Evolutionary conservation across 371 early-diverging fungal species (phyloP), one percentile per base, ranked within the genome.

Genomic region (Gilbertella persicaria): DNA sequence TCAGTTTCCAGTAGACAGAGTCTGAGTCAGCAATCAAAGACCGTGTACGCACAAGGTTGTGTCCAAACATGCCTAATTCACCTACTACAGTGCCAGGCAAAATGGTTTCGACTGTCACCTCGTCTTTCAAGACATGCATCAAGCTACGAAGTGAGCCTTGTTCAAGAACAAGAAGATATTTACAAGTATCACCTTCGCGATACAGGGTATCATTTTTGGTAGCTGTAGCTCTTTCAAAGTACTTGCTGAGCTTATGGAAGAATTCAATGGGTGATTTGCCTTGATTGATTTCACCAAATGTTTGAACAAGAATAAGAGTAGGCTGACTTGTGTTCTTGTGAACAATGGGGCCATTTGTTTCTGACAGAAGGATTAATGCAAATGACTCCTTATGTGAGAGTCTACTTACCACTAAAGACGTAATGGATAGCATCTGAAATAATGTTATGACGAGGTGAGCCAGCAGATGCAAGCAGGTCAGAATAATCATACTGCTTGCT

Each of bases 51-150:
- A 54, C 36, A 26, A 73, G 70, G 17, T 77, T 71, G 4, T 55
- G 50, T 13, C 85, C 83, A 28, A 89, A 83, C 26, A 92, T 73
- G 0, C 87, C 77, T 38, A 90, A 62, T 62, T 90, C 93, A 4
- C 93, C 93, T n/a, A 89, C 77, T 3, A 89, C 75, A 1, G 91
- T 87, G 13, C 91, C 90, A 0, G 91, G 87, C 19, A 93, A 62
- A 12, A 90, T 85, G 8, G 85, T 84, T 60, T 91, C 93, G 0
- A 80, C 69, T 10, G 66, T 67, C 5, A 64, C 65, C 12, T 74
- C 71, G 38, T 77, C 74, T 23, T 76, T 74, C 29, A 55, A 51
- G n/a, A 78, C 64, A 35, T 72, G 65, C 60, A 85, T 82, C 5
- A 72, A 54, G 19, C 83, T 82, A 9, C 83, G 80, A 5, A 94